These are phyloP conservation scores for Pulveroboletus ravenelii DNA, from an alignment of 768 basidiomycete species.

Conservation along the genomic window DNA sequence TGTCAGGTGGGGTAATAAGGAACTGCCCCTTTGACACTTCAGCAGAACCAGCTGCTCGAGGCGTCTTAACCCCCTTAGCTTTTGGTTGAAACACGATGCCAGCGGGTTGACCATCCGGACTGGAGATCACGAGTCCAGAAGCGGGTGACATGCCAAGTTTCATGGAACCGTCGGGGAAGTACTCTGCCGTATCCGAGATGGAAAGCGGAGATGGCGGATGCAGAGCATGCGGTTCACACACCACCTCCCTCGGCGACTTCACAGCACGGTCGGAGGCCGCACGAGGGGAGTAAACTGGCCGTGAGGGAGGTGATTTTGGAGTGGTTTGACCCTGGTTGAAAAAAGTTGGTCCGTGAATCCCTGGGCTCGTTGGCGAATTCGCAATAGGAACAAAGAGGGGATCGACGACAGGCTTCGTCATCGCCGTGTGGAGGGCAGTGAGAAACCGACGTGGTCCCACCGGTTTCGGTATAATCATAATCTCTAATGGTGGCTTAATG, in stretches of 20 bases:
- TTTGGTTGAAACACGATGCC: slow-evolving; percentile 94
- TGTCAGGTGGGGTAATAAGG: slow-evolving; percentile 26
- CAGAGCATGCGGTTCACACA: slow-evolving; percentile 34
- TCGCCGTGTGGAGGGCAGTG: slow-evolving; percentile 87
- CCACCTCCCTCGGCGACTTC: slow-evolving; percentile 48
- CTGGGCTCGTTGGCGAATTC: slow-evolving; percentile 82
- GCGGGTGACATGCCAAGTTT: slow-evolving; percentile 73
- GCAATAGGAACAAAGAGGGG: slow-evolving; percentile 94
- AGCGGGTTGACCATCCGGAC: slow-evolving; percentile 89
- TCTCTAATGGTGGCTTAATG: slow-evolving; percentile 62
- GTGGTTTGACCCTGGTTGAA: slow-evolving; percentile 30
- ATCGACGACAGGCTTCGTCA: slow-evolving; percentile 82
- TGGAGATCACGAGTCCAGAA: slow-evolving; percentile 86
- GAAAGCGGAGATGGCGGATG: slow-evolving; percentile 68
- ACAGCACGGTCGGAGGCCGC: slow-evolving; percentile 59
- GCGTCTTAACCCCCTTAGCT: slow-evolving; percentile 35
- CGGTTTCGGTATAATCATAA: slow-evolving; percentile 97
- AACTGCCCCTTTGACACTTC: slow-evolving; percentile 45
- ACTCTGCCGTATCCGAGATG: slow-evolving; percentile 68
- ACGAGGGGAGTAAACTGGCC: slow-evolving; percentile 42
- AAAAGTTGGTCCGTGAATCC: slow-evolving; percentile 46
- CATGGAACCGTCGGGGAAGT: slow-evolving; percentile 57
- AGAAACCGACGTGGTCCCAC: slow-evolving; percentile 92
- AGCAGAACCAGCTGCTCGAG: slow-evolving; percentile 33
- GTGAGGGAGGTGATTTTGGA: slow-evolving; percentile 44